A percentile compares a stretch with the other conserved stretches of the same genome.
phyloP scores from a whole-genome alignment of 1,139 yeast species.

The Eremothecium coryli region DNA sequence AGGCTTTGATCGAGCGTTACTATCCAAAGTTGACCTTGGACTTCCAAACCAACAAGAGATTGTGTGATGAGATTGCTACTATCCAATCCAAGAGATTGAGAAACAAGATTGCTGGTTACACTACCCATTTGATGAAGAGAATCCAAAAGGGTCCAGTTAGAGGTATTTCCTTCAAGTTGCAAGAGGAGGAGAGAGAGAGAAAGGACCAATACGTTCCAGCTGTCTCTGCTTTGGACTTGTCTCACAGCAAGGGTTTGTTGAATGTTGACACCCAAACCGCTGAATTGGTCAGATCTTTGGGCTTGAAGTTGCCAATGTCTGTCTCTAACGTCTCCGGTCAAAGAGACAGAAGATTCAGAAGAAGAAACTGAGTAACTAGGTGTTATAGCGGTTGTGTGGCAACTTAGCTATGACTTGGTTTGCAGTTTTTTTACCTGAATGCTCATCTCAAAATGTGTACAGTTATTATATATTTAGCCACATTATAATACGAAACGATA shows the following conservation, averaged over 20 bases:
- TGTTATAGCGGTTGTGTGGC: slow-evolving; percentile 8
- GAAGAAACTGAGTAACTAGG: slow-evolving; percentile 57
- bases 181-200: slow-evolving; percentile 99
- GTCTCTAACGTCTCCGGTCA: slow-evolving; percentile 89
- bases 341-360: slow-evolving; percentile 93
- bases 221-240: slow-evolving; percentile 98
- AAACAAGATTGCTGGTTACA: slow-evolving; percentile 99
- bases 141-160: slow-evolving; percentile 99
- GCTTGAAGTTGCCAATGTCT: slow-evolving; percentile 90
- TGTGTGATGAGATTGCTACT: slow-evolving; percentile 96
- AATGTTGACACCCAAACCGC: slow-evolving; percentile 98
- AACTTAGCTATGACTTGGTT: slow-evolving; percentile 16
- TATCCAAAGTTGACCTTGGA: slow-evolving; percentile 99
- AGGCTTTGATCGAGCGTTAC: slow-evolving; percentile 99
- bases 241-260: slow-evolving; percentile 92
- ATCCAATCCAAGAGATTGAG: slow-evolving; percentile 99
- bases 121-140: slow-evolving; percentile 99
- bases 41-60: slow-evolving; percentile 99
- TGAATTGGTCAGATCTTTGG: slow-evolving; percentile 90
- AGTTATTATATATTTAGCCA: slow-evolving; percentile 15
- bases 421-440: slow-evolving; percentile 15
- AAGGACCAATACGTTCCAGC: slow-evolving; percentile 99
- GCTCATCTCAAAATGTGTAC: slow-evolving; percentile 13
- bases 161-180: slow-evolving; percentile 99
- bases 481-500: slow-evolving; percentile 12